These are phyloP conservation scores for Aspergillus heteromorphus DNA, from an alignment of 495 filamentous ascomycete species.

Conservation along the genomic window DNA sequence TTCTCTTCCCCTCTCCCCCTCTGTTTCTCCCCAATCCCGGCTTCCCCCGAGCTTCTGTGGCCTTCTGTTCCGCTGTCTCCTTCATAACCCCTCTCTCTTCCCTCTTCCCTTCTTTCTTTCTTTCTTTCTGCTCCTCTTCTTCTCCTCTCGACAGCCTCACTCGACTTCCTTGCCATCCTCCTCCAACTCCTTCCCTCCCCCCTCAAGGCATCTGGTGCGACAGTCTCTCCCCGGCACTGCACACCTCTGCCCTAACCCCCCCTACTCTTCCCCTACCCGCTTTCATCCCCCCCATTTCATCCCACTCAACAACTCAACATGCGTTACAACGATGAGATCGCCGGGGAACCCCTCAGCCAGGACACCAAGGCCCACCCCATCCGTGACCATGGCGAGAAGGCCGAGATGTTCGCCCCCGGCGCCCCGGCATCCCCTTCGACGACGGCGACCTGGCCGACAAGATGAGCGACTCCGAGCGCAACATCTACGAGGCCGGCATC, in stretches of 20 bases:
- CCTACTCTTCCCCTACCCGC: background rate
- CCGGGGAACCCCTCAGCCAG: too few species aligned
- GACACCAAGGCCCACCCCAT: conserved; percentile 12
- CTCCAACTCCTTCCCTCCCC: background rate
- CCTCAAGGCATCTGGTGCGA: background rate
- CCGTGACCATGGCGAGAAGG: conserved; percentile 10
- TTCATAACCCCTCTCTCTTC: background rate
- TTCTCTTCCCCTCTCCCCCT: background rate
- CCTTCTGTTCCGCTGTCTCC: background rate
- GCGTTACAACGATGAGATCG: conserved; percentile 12
- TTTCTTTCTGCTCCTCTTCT: background rate
- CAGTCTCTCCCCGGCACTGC: background rate
- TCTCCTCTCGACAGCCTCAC: background rate
- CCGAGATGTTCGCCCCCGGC: conserved; percentile 7
- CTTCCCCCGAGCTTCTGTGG: background rate
- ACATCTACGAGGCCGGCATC: conserved; percentile 20
- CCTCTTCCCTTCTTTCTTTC: background rate
- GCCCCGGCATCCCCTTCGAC: conserved; percentile 17
- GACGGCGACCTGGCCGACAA: conserved; percentile 24
- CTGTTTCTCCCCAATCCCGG: background rate
- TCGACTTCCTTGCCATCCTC: too few species aligned
- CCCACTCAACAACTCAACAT: conserved; percentile 1
- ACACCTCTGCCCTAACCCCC: too few species aligned
- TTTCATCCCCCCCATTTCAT: background rate
- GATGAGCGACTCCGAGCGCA: conserved; percentile 23